A percentile compares a stretch with the other conserved stretches of the same genome.
phyloP scores from a whole-genome alignment of 805 yeast genomes.

The Kodamaea jinghongensis region DNA sequence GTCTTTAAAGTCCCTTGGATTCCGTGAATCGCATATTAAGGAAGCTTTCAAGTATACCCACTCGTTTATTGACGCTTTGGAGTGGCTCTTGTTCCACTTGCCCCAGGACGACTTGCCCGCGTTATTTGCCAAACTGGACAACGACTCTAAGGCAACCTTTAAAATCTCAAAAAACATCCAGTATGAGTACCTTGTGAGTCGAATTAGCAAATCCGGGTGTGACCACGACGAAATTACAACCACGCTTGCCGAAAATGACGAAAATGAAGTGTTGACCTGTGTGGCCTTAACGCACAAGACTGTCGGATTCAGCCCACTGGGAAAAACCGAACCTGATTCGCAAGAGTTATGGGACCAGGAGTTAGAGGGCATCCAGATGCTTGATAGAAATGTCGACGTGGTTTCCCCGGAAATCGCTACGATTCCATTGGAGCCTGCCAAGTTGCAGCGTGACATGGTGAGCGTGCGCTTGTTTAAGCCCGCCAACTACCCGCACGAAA shows the following conservation, averaged over 20 bases:
- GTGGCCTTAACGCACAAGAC: conserved; percentile 45
- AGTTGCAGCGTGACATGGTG: conserved; percentile 17
- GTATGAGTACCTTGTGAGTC: conserved; percentile 55
- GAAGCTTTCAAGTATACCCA: conserved; percentile 67
- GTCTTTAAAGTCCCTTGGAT: conserved; percentile 48
- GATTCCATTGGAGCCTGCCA: conserved; percentile 24
- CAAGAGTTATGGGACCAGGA: conserved; percentile 70
- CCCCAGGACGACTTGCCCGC: conserved; percentile 93
- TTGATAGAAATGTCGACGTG: conserved; percentile 32
- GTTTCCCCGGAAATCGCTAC: conserved; percentile 31
- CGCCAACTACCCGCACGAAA: conserved; percentile 54
- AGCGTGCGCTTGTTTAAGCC: conserved; percentile 26
- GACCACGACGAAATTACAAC: conserved; percentile 61
- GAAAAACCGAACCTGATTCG: conserved; percentile 17
- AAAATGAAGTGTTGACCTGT: conserved; percentile 51
- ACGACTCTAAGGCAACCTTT: conserved; percentile 56
- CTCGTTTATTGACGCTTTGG: conserved; percentile 52
- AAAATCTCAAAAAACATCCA: conserved; percentile 54
- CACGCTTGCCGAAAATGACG: conserved; percentile 39
- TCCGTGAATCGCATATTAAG: conserved; percentile 61
- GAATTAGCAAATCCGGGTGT: conserved; percentile 65
- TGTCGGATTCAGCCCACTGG: conserved; percentile 5
- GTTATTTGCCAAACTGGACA: conserved; percentile 53
- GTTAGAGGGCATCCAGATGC: conserved; percentile 59
- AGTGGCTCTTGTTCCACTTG: conserved; percentile 80